These are phyloP conservation scores for Heterobasidion occidentale DNA, from an alignment of 1,284 basidiomycete species.

Conservation along the genomic window DNA sequence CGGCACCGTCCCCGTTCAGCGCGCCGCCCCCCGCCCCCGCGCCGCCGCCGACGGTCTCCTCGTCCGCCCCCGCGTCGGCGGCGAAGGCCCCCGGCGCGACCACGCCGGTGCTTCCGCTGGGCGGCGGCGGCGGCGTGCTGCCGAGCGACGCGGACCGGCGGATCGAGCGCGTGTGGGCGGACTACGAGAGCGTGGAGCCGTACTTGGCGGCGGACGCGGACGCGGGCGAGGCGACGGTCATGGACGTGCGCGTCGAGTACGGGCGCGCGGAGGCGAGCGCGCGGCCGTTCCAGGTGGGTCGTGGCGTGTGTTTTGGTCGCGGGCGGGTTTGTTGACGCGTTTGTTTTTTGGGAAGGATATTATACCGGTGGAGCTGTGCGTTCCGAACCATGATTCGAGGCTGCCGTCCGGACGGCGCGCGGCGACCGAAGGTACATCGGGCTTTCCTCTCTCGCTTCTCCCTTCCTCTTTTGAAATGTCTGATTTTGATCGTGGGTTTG, in stretches of 20 bases:
- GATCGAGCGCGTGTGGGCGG: constrained; percentile 72
- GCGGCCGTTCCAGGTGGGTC: constrained; percentile 54
- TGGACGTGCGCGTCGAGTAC: constrained; percentile 50
- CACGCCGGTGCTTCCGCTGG: constrained; percentile 4
- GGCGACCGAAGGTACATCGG: constrained; percentile 48
- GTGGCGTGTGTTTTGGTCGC: neutral
- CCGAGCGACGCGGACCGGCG: constrained; percentile 75
- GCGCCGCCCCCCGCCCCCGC: constrained; percentile 25
- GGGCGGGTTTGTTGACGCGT: neutral
- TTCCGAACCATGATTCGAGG: constrained; percentile 40
- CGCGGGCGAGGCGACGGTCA: constrained; percentile 32
- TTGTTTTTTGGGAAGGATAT: constrained; percentile 42
- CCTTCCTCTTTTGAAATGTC: neutral
- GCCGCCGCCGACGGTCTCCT: constrained; percentile 15
- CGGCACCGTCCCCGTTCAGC: constrained; percentile 35
- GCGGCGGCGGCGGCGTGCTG: constrained; percentile 26
- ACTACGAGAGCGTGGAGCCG: constrained; percentile 72
- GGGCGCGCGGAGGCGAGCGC: constrained; percentile 29
- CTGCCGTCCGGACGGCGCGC: constrained; percentile 39
- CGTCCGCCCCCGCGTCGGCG: constrained; percentile 18
- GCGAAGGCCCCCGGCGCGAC: constrained; percentile 7
- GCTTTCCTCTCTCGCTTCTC: neutral
- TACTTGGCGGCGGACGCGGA: constrained; percentile 46
- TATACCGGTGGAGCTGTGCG: constrained; percentile 66
- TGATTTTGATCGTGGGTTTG: neutral